Conservation (phyloP, 73 alveolate species). For the Tetrahymena borealis region DNA sequence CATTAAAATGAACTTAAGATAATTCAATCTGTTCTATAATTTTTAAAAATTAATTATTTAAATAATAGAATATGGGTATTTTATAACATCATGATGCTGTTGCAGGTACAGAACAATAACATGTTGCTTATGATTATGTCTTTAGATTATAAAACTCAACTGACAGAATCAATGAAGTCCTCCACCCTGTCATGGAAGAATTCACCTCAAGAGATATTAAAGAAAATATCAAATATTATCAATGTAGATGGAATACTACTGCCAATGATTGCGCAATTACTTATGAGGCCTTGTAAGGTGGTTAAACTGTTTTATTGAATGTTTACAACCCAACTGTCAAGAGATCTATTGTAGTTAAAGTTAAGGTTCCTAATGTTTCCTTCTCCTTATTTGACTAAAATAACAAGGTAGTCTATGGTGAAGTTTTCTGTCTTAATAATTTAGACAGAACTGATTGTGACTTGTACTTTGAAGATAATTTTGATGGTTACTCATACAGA, state of each 20-base stretch:
- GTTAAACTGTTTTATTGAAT: conserved; percentile 15
- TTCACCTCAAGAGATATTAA: conserved; percentile 1
- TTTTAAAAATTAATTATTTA: too few relatives aligned
- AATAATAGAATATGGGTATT: conserved; percentile 34
- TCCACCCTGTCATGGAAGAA: conserved; percentile 29
- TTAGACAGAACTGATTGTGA: conserved; percentile 28
- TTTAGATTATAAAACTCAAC: conserved; percentile 8
- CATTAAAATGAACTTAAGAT: not conserved
- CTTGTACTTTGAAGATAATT: conserved; percentile 2
- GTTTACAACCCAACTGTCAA: not conserved
- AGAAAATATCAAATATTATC: not conserved
- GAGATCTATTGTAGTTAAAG: not conserved
- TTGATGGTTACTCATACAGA: not conserved
- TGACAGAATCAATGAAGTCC: conserved; percentile 1
- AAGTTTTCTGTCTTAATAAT: conserved; percentile 12
- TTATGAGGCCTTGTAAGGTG: conserved; percentile 4
- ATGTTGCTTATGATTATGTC: conserved; percentile 75
- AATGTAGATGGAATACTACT: conserved; percentile 29
- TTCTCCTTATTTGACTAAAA: conserved; percentile 9
- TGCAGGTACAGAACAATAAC: conserved; percentile 81
- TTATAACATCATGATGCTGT: conserved; percentile 85
- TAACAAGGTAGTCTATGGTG: conserved; percentile 20
- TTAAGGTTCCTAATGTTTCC: conserved; percentile 33
- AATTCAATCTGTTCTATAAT: not conserved
- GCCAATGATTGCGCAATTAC: conserved; percentile 3